Conservation (phyloP, 106 monocot genomes). For the Dioscorea alata region DNA sequence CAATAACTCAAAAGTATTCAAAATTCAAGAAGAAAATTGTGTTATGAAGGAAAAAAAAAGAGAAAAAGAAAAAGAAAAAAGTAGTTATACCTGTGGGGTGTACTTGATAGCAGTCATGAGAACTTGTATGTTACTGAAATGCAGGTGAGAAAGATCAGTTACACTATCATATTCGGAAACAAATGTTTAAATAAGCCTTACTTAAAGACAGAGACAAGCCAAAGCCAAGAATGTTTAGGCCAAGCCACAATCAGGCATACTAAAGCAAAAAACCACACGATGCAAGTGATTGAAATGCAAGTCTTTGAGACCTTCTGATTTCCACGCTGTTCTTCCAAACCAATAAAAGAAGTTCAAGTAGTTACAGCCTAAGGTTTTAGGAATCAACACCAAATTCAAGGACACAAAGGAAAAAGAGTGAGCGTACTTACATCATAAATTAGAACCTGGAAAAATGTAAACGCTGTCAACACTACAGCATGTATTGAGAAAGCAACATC, state of each 20-base stretch:
- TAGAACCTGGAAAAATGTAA: slow-evolving; percentile 82
- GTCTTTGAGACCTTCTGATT: slow-evolving; percentile 76
- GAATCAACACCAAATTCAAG: not conserved
- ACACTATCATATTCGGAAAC: not conserved
- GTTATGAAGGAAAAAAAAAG: too few species aligned
- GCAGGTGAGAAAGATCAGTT: not conserved
- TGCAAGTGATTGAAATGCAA: slow-evolving; percentile 44
- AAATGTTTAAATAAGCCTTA: slow-evolving; percentile 21
- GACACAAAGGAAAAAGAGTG: not conserved
- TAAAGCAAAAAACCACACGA: slow-evolving; percentile 54
- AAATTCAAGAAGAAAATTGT: too few species aligned
- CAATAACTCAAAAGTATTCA: too few species aligned
- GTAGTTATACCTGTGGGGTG: slow-evolving; percentile 63
- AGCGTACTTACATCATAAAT: slow-evolving; percentile 68
- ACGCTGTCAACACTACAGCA: slow-evolving; percentile 78
- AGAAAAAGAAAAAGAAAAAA: not conserved
- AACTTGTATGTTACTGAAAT: slow-evolving; percentile 82
- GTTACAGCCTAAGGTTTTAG: not conserved
- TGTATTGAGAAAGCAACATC: slow-evolving; percentile 95
- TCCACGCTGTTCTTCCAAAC: slow-evolving; percentile 49
- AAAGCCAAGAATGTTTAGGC: slow-evolving; percentile 83
- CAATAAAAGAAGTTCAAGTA: not conserved
- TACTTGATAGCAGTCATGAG: slow-evolving; percentile 92
- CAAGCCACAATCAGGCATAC: slow-evolving; percentile 70
- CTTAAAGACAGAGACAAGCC: slow-evolving; percentile 88